phyloP scores from a whole-genome alignment of 495 filamentous ascomycete species.

The Ascobolus immersus region DNA sequence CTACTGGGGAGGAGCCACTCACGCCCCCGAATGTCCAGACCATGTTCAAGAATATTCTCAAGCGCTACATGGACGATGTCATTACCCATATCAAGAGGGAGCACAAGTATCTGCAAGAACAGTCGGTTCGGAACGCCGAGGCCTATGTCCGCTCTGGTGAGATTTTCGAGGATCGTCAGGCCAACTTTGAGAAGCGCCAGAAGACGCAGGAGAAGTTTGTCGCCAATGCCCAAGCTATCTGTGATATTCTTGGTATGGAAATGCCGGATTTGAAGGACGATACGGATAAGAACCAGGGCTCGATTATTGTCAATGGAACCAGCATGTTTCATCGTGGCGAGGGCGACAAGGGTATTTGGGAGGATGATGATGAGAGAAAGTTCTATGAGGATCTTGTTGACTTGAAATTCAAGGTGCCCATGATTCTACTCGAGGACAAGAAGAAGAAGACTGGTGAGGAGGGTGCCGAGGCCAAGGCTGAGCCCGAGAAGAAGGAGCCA shows the following conservation, averaged over 20 bases:
- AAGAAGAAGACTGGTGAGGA: constrained; percentile 66
- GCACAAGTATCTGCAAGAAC: constrained; percentile 56
- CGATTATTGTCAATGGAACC: constrained; percentile 24
- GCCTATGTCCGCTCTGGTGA: constrained; percentile 97
- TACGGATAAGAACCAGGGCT: constrained; percentile 37
- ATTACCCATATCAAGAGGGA: constrained; percentile 70
- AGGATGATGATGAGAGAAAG: constrained; percentile 89
- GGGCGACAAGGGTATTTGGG: constrained; percentile 81
- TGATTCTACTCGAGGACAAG: constrained; percentile 71
- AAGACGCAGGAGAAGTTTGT: constrained; percentile 81
- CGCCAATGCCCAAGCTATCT: constrained; percentile 70
- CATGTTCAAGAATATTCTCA: constrained; percentile 68
- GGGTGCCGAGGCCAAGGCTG: constrained; percentile 13
- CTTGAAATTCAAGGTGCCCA: constrained; percentile 82
- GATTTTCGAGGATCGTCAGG: constrained; percentile 91
- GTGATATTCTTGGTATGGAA: constrained; percentile 67
- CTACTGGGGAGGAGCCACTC: constrained; percentile 42
- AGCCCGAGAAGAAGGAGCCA: constrained; percentile 36
- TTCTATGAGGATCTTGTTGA: constrained; percentile 96
- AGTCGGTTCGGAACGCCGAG: constrained; percentile 84
- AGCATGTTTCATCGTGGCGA: constrained; percentile 90
- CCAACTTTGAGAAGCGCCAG: constrained; percentile 76
- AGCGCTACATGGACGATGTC: constrained; percentile 79
- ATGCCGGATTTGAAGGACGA: constrained; percentile 83
- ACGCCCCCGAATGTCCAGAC: constrained; percentile 50